These are phyloP conservation scores for Daldinia vernicosa DNA, from an alignment of 495 filamentous ascomycete species.

Conservation along the genomic window DNA sequence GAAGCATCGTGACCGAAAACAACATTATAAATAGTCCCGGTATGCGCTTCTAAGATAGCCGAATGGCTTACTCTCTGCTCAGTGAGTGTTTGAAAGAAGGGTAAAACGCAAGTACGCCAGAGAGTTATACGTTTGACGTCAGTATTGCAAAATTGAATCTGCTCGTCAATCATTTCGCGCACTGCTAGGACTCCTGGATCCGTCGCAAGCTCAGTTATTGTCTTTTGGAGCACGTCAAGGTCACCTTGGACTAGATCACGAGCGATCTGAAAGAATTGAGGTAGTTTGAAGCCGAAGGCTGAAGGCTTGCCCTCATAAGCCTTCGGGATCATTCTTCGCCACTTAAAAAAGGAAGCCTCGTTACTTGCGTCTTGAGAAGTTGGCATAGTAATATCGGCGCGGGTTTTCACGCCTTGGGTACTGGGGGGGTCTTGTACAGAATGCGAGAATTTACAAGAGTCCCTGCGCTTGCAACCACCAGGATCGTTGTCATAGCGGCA, in stretches of 20 bases:
- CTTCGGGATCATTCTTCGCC: background rate
- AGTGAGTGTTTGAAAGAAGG: background rate
- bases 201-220: background rate
- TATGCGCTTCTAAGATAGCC: background rate
- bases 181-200: background rate
- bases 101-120: background rate
- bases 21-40: background rate
- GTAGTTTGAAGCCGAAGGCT: background rate
- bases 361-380: background rate
- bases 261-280: background rate
- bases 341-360: background rate
- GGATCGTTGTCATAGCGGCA: background rate
- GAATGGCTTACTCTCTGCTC: background rate
- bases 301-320: background rate
- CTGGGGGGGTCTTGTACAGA: background rate
- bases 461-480: background rate
- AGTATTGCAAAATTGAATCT: background rate
- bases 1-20: background rate
- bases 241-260: background rate
- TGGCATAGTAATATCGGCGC: background rate
- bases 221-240: background rate
- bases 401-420: background rate
- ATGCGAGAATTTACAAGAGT: background rate
- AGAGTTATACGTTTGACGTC: background rate
- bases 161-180: background rate